phyloP scores from a whole-genome alignment of 2,329 filamentous ascomycete genomes.

The Aureobasidium sp. region DNA sequence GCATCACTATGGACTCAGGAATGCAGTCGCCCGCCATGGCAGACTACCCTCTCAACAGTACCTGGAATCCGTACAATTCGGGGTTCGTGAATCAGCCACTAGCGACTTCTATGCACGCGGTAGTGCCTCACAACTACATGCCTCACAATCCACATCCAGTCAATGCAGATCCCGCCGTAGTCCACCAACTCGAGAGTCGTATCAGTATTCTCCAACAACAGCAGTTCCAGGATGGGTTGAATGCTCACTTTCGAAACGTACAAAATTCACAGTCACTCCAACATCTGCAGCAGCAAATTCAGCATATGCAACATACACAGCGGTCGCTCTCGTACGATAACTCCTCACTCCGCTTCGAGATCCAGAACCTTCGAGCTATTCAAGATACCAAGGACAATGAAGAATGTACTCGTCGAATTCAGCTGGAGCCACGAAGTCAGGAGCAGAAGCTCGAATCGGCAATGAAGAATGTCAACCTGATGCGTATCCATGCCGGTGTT shows the following conservation, averaged over 20 bases:
- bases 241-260: background rate
- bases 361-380: background rate
- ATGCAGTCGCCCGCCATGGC: background rate
- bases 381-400: background rate
- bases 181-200: background rate
- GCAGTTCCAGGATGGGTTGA: background rate
- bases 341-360: background rate
- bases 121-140: background rate
- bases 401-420: background rate
- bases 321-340: background rate
- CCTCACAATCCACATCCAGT: background rate
- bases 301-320: background rate
- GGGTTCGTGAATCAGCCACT: background rate
- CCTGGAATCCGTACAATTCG: background rate
- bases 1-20: background rate
- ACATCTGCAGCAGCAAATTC: background rate
- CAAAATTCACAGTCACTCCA: background rate
- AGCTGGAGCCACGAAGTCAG: background rate
- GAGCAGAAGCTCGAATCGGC: slow-evolving; percentile 2
- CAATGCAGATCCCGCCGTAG: background rate
- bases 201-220: background rate
- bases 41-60: background rate
- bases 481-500: background rate
- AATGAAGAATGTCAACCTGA: background rate
- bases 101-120: background rate